Conservation (phyloP, 306 rosid species). For the Dryas octopetala region DNA sequence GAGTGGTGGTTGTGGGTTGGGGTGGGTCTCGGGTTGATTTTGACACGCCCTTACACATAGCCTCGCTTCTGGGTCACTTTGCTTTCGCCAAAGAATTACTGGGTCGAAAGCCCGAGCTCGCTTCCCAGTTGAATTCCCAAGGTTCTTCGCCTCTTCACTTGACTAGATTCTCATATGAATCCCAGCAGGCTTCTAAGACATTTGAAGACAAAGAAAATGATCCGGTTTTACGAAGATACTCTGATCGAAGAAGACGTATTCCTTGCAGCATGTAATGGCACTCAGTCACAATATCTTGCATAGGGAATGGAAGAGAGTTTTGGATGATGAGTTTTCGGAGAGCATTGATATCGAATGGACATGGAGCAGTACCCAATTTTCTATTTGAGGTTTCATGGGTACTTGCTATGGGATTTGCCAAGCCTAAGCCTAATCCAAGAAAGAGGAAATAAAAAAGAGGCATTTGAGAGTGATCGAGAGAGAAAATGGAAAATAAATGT, state of each 20-base stretch:
- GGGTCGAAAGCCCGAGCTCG: too few species aligned
- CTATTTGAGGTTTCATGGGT: background rate
- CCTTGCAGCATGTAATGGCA: slow-evolving; percentile 23
- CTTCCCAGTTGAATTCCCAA: too few species aligned
- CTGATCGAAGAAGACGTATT: slow-evolving; percentile 24
- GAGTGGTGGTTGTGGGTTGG: too few species aligned
- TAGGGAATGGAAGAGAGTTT: background rate
- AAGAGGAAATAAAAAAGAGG: slow-evolving; percentile 4
- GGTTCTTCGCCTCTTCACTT: too few species aligned
- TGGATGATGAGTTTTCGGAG: slow-evolving; percentile 9
- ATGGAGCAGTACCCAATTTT: background rate
- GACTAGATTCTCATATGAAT: slow-evolving; percentile 1
- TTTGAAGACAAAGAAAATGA: slow-evolving; percentile 14
- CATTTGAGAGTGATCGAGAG: background rate
- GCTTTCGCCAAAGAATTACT: too few species aligned
- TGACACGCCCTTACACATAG: too few species aligned
- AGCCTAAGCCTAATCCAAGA: slow-evolving; percentile 11
- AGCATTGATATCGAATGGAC: slow-evolving; percentile 14
- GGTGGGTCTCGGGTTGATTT: too few species aligned
- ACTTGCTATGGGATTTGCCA: background rate
- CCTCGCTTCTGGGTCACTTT: too few species aligned
- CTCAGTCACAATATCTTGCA: background rate
- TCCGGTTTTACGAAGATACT: slow-evolving; percentile 19
- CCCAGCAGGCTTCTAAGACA: slow-evolving; percentile 24
- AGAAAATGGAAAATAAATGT: too few species aligned